Base-by-base conservation (phyloP, 192 early-diverging fungal species). In the Coemansia sp. region DNA sequence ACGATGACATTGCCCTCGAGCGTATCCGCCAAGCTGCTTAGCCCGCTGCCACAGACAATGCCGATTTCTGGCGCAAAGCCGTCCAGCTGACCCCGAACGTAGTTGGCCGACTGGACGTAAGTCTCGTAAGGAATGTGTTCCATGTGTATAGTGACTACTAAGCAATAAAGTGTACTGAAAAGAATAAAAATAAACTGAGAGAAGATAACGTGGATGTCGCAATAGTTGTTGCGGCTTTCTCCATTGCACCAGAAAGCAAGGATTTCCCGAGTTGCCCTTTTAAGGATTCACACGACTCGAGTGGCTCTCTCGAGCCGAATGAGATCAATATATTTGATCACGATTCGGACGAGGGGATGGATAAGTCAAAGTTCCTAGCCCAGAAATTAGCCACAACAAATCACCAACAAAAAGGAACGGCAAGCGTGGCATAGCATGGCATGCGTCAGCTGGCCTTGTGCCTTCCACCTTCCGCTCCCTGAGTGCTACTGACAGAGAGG, bases 31-130 rank as follows among this genome's bases (percentile, higher is more conserved):
- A 98, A 85, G 39, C 90, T 89, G 71, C 93, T 90, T 31, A 98
- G 86, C 17, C 95, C 95, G 59, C 89, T 90, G 39, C 95, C 95
- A 79, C 94, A 95, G 70, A 98, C 88, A 63, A 98, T 92, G 62
- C 90, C 94, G 62, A 98, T 60, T 32, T 74, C 66, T 14, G 80
- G 80, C 25, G 15, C 65, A 58, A 72, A 67, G n/a, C 63, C 75
- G 41, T 42, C 39, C 11, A 77, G 42, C 55, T 53, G 72, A 15
- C 36, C 19, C 37, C 34, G 48, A 32, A 83, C 10, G 51, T 75
- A 77, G 62, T 74, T 73, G 36, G 75, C 80, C 11, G 80, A 76
- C 68, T 70, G 59, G 14, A 11, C 53, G 51, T 77, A 77, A 4
- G 69, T 67, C n/a, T 77, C 64, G 72, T 75, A 70, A n/a, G 80